phyloP scores from a whole-genome alignment of 257 asterid species.

The Penstemon davidsonii region DNA sequence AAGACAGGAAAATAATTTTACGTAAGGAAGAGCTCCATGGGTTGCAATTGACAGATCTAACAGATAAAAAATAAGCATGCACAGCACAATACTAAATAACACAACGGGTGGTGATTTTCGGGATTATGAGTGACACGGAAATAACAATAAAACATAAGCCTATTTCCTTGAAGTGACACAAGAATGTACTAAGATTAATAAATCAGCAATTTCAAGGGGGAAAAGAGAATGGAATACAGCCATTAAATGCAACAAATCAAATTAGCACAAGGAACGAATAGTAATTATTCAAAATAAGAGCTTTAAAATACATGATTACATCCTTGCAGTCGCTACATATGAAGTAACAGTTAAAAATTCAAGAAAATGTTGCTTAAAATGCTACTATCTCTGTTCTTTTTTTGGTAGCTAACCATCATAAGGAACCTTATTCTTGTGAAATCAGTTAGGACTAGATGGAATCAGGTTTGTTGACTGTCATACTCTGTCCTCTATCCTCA shows the following conservation, averaged over 20 bases:
- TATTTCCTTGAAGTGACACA: not conserved
- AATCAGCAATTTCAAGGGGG: slow-evolving; percentile 10
- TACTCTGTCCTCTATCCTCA: not conserved
- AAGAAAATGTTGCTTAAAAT: not conserved
- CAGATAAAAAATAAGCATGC: slow-evolving; percentile 10
- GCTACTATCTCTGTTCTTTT: not conserved
- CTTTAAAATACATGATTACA: not conserved
- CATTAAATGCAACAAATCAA: too few species aligned
- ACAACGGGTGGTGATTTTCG: slow-evolving; percentile 14
- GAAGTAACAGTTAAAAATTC: not conserved
- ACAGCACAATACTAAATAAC: slow-evolving; percentile 1
- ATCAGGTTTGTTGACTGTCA: not conserved
- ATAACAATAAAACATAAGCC: slow-evolving; percentile 4
- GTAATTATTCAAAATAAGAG: not conserved
- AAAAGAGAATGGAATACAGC: not conserved
- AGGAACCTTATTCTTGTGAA: not conserved
- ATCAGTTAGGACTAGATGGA: not conserved
- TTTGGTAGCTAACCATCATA: not conserved
- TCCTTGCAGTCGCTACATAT: not conserved
- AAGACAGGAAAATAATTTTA: not conserved
- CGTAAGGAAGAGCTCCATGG: not conserved
- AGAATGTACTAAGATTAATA: not conserved
- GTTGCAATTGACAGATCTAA: slow-evolving; percentile 11
- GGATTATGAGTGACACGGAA: not conserved
- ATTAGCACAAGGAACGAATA: not conserved